Percentiles rank a stretch among this genome's conserved stretches.
These are phyloP conservation scores for Boletus reticuloceps DNA, from an alignment of 768 basidiomycete genomes.

Conservation along the genomic window DNA sequence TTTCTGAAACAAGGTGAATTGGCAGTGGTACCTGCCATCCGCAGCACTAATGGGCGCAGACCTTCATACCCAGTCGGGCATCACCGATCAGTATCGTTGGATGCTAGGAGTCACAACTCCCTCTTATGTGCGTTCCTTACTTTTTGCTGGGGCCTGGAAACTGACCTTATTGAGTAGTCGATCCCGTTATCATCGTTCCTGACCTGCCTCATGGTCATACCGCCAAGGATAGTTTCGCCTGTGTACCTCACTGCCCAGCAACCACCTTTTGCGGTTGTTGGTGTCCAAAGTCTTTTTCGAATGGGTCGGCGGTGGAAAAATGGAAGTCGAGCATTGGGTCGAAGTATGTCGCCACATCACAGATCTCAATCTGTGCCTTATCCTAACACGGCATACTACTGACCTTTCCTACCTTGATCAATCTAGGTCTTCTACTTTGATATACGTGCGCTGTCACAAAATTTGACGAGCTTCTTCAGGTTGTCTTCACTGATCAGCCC, in stretches of 20 bases:
- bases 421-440: conserved; percentile 30
- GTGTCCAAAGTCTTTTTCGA: conserved; percentile 40
- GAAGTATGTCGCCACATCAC: conserved; percentile 35
- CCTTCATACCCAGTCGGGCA: conserved; percentile 24
- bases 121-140: conserved; percentile 41
- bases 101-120: conserved; percentile 43
- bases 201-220: conserved; percentile 37
- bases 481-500: conserved; percentile 17
- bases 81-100: conserved; percentile 46
- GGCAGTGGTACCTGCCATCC: neutral
- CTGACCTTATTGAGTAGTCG: conserved; percentile 17
- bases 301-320: conserved; percentile 43
- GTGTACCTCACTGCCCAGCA: conserved; percentile 32
- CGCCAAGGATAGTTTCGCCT: conserved; percentile 32
- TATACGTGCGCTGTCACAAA: conserved; percentile 15
- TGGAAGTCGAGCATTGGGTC: conserved; percentile 52
- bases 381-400: neutral
- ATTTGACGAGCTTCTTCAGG: conserved; percentile 15
- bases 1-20: conserved; percentile 40
- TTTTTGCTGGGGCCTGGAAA: neutral
- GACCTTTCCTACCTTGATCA: conserved; percentile 40
- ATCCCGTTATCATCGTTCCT: conserved; percentile 33
- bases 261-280: conserved; percentile 40
- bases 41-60: conserved; percentile 28
- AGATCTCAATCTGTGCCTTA: neutral